Base-by-base conservation (phyloP, 179 eudicot species). In the Beta macrorhiza region DNA sequence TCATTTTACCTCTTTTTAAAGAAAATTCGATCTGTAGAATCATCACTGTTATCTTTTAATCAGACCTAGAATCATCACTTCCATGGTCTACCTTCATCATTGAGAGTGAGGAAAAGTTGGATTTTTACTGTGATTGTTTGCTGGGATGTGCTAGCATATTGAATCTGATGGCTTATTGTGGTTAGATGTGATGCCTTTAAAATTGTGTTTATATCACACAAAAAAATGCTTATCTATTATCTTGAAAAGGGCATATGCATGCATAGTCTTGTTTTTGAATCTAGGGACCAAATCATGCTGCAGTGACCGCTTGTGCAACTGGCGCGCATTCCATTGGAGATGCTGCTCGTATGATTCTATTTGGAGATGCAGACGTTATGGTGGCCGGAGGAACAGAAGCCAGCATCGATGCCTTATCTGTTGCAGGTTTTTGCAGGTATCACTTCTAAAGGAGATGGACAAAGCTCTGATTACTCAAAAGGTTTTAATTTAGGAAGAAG, bases 201-300 rank as follows among this genome's bases (percentile, higher is more conserved):
- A 59, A 68, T 20, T 29, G 12, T 78, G 67, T 57, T 78, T 58
- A 57, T 8, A 73, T 73, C 49, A 16, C 51, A 29, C 55, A 19
- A 76, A 22, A 68, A 49, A 75, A 17, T 58, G 75, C 61, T 14
- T 82, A 15, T 51, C n/a, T 5, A 62, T 72, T 59, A 37, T 69
- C 7, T 80, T 12, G 65, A 53, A 53, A 83, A 73, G 74, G 45
- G 79, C 79, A 75, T 85, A 75, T 83, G 81, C 76, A 86, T 86
- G 88, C 84, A 83, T 84, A 91, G 89, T 83, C 77, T 85, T 88
- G 78, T 84, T 89, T 86, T 90, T 86, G 92, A 91, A 83, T 89
- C 77, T 91, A 96, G 99, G 99, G 99, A 83, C 99, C 99, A 80
- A 96, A 96, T 91, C 99, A 94, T 89, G 98, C 99, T 90, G 98